Base-by-base conservation (phyloP, 441 rosid species). In the Jatropha podagrica region DNA sequence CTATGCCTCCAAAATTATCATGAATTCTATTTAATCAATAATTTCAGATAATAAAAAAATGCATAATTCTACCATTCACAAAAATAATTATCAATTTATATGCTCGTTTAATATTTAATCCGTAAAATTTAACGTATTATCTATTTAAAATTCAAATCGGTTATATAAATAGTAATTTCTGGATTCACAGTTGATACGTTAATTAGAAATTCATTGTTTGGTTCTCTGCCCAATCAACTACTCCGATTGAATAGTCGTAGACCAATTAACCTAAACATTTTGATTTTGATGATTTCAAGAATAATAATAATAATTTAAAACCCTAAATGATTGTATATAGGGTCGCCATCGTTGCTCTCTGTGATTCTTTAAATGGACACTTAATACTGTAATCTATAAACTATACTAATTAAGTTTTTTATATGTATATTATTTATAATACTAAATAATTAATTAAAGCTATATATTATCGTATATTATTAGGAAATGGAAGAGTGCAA, bases 211-310 rank as follows among this genome's bases (percentile, higher is more conserved):
- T 48, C 49, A 46, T 10, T 48, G 14, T 48, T 15, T 48, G 10
- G 52, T 1, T 46, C 12, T 65, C 10, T 67, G 60, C 60, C 23
- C 60, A 74, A 44, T 55, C 37, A 76, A 40, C 70, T 59, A 49
- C 63, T 12, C 65, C 26, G 20, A n/a, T 58, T 65, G 55, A 77
- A 71, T 17, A 20, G 26, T 44, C 23, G 13, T 18, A 27, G 60
- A 52, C 67, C 58, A 27, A 52, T 32, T 32, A 32, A 32, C 56
- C 42, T 54, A 38, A 62, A 44, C 55, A n/a, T 62, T 72, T 65
- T 68, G 74, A 68, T 76, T 44, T 72, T 41, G 74, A 60, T 44
- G 14, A 38, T 70, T 23, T n/a, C 1, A 46, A 64, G 20, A 32
- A 32, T 0, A 32, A 32, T 32, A 32, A 32, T 32, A 32, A 32